A percentile compares a stretch with the other conserved stretches of the same genome.
Evolutionary conservation across 2,329 filamentous ascomycete genomes (phyloP).

Genomic region (Fusarium coicis): DNA sequence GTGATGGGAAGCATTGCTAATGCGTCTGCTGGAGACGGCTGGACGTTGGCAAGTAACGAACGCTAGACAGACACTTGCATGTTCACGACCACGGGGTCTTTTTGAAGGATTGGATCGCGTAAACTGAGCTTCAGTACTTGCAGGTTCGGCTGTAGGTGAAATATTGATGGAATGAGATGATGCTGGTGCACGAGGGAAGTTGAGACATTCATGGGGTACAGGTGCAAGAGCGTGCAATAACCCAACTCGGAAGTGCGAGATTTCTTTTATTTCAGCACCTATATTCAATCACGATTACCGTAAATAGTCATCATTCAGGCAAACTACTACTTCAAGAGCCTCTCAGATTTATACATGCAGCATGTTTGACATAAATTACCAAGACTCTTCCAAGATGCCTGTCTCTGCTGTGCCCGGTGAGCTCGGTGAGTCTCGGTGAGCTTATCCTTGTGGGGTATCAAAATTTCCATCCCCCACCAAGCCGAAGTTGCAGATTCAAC

Average conservation of each 20-base stretch:
- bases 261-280: too few species aligned
- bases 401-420: constrained; percentile 7
- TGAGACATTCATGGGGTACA: constrained; percentile 9
- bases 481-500: constrained; percentile 28
- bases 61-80: constrained; percentile 15
- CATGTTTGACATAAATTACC: not conserved
- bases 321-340: not conserved
- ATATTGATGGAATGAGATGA: not conserved
- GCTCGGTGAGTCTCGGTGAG: constrained; percentile 40
- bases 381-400: not conserved
- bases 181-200: constrained; percentile 9
- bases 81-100: not conserved
- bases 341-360: not conserved
- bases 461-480: constrained; percentile 43
- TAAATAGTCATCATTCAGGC: accelerated
- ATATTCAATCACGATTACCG: not conserved
- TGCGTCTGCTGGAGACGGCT: not conserved
- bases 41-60: not conserved
- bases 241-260: too few species aligned
- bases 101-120: accelerated
- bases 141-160: not conserved
- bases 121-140: not conserved
- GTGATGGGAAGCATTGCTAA: constrained; percentile 46
- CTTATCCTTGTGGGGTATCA: constrained; percentile 44
- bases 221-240: not conserved